Conservation (phyloP, 2,329 filamentous ascomycete genomes). For the Penicillium sp. region DNA sequence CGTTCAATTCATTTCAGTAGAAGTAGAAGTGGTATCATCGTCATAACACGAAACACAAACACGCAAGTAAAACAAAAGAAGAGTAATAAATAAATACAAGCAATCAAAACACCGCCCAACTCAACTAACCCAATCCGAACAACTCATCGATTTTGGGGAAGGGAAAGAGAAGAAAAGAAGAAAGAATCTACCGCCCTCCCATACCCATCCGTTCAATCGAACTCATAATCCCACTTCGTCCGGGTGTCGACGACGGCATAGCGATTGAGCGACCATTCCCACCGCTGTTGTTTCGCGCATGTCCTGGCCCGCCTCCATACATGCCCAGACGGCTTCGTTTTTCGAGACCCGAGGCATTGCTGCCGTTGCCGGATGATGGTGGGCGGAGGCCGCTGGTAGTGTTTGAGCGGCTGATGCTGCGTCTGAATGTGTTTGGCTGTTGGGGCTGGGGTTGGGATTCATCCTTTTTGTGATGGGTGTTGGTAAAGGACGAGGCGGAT, state of each 20-base stretch:
- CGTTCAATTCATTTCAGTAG: neutral
- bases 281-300: conserved; percentile 33
- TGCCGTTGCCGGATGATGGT: conserved; percentile 22
- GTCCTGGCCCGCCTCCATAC: conserved; percentile 24
- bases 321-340: conserved; percentile 24
- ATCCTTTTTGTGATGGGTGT: neutral
- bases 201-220: conserved; percentile 86
- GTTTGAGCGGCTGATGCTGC: conserved; percentile 19
- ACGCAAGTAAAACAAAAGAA: neutral
- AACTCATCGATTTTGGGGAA: neutral
- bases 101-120: neutral
- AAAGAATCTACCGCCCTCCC: conserved; percentile 15
- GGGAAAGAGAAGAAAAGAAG: neutral
- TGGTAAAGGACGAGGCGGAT: neutral
- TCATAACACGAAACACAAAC: neutral
- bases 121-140: neutral
- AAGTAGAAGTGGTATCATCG: neutral
- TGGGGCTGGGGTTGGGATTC: conserved; percentile 1
- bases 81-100: neutral
- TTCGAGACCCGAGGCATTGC: conserved; percentile 19
- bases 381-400: conserved; percentile 27
- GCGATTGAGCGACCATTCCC: conserved; percentile 30
- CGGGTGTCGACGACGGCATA: conserved; percentile 26
- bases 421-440: conserved; percentile 5
- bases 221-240: conserved; percentile 72